Conservation (phyloP, 352 stramenopile genomes). For the Poterioochromonas sp. region DNA sequence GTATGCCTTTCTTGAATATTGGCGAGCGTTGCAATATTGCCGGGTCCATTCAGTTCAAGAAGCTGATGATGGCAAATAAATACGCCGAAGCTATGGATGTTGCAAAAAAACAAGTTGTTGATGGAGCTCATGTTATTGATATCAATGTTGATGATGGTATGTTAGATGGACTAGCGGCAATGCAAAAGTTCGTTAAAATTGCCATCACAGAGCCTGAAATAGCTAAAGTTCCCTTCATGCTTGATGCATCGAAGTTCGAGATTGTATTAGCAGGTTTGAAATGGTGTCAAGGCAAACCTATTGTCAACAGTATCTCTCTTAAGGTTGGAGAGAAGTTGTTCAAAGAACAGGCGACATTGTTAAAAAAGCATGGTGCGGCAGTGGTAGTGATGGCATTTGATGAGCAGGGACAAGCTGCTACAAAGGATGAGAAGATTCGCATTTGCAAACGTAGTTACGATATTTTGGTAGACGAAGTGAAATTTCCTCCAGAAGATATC, state of each 20-base stretch:
- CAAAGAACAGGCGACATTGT: slow-evolving; percentile 79
- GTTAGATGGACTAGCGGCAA: slow-evolving; percentile 83
- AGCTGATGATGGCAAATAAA: slow-evolving; percentile 84
- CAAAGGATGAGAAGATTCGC: slow-evolving; percentile 83
- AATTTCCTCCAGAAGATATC: slow-evolving; percentile 91
- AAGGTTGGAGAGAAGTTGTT: slow-evolving; percentile 94
- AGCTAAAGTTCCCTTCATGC: slow-evolving; percentile 89
- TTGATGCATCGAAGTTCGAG: slow-evolving; percentile 94
- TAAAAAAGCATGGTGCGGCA: slow-evolving; percentile 85
- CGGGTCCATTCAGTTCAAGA: slow-evolving; percentile 88
- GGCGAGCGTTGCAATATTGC: slow-evolving; percentile 91
- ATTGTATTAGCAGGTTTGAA: slow-evolving; percentile 92
- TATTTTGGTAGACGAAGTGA: slow-evolving; percentile 82
- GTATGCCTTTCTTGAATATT: slow-evolving; percentile 88
- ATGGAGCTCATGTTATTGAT: slow-evolving; percentile 91
- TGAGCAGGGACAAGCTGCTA: slow-evolving; percentile 85
- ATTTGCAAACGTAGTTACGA: slow-evolving; percentile 98
- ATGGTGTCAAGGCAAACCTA: slow-evolving; percentile 90
- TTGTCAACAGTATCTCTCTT: slow-evolving; percentile 93
- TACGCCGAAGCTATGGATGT: slow-evolving; percentile 90
- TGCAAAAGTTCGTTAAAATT: slow-evolving; percentile 96
- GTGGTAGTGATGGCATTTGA: slow-evolving; percentile 96
- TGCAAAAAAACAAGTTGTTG: slow-evolving; percentile 87
- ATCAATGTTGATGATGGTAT: slow-evolving; percentile 97
- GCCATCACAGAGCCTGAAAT: slow-evolving; percentile 88